phyloP scores from a whole-genome alignment of 768 basidiomycete species.

The Leccinum incarnatum region DNA sequence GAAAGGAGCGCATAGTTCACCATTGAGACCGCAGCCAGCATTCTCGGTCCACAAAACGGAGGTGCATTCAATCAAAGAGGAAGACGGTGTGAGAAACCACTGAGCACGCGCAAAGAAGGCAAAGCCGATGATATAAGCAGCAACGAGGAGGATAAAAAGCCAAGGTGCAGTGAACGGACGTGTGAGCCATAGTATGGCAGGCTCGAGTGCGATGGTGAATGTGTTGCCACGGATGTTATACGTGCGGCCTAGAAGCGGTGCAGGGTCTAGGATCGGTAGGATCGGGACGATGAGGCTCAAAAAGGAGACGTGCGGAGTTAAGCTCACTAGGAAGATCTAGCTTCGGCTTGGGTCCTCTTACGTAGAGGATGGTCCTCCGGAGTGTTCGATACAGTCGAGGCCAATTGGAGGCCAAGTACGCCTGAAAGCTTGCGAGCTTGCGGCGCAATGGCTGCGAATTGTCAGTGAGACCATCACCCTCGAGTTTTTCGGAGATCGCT shows the following conservation, averaged over 20 bases:
- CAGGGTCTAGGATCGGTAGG: constrained; percentile 40
- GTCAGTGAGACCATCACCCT: constrained; percentile 1
- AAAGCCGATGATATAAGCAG: constrained; percentile 66
- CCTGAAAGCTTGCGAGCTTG: constrained; percentile 9
- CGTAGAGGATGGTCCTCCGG: constrained; percentile 31
- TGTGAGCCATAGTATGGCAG: constrained; percentile 49
- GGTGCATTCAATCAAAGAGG: constrained; percentile 65
- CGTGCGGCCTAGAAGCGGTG: constrained; percentile 54
- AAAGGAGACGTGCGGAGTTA: background rate
- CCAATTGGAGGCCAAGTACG: constrained; percentile 6
- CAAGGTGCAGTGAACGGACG: constrained; percentile 49
- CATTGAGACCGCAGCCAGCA: constrained; percentile 73
- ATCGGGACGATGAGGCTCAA: constrained; percentile 1
- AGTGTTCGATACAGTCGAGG: constrained; percentile 19
- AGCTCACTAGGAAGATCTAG: constrained; percentile 45
- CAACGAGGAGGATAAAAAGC: constrained; percentile 53
- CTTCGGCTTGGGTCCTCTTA: constrained; percentile 61
- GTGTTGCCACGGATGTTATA: constrained; percentile 35
- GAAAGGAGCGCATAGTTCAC: constrained; percentile 62
- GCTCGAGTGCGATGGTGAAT: constrained; percentile 51
- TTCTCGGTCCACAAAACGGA: constrained; percentile 68
- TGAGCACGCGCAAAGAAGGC: constrained; percentile 72
- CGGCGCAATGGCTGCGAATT: background rate
- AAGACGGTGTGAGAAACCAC: constrained; percentile 65
- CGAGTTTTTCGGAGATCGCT: background rate